Evolutionary conservation across 306 rosid species (phyloP), one percentile per base, ranked within the genome.

Genomic region (Biancaea sappan): DNA sequence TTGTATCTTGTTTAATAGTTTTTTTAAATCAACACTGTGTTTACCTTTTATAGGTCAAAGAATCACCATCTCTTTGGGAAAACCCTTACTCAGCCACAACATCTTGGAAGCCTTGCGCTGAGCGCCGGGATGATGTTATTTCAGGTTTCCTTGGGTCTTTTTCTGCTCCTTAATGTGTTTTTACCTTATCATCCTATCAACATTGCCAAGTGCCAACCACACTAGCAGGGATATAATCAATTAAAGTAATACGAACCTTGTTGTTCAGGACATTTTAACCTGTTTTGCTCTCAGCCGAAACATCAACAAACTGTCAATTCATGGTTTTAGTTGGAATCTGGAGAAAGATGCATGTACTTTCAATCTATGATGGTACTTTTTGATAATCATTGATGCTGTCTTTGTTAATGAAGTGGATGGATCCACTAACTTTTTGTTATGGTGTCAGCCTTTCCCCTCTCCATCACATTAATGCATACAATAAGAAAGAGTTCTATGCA

Each of bases 41-140:
- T 66, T 40, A 2, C 73, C 46, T 6, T 57, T 56, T 69, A 21
- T 69, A 95, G 99, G 99, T 92, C 7, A 95, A 95, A 86, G 99
- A 95, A 83, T 71, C 88, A 10, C 83, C 91, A 25, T 95, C 99
- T 24, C 97, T 95, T 21, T 95, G 99, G 99, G 96, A 95, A 82
- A 95, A 95, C 86, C 99, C 99, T 26, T 86, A 69, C 73, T 95
- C 98, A 4, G 89, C 99, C 12, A 95, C 99, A 8, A 90, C 90
- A 60, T 95, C 98, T 57, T 95, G 99, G 99, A 95, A 86, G 86
- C 92, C 99, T 19, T 95, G 99, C 70, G 99, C 98, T 2, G 99
- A 95, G 87, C 98, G 94, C 12, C 83, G 86, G n/a, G 82, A 87
- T 70, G 93, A 92, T 77, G 96, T 84, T 31, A 64, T 95, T 74